Percentiles rank a stretch among this genome's conserved stretches.
Conservation (phyloP, 768 basidiomycete species). For the Podaxis rugospora region DNA sequence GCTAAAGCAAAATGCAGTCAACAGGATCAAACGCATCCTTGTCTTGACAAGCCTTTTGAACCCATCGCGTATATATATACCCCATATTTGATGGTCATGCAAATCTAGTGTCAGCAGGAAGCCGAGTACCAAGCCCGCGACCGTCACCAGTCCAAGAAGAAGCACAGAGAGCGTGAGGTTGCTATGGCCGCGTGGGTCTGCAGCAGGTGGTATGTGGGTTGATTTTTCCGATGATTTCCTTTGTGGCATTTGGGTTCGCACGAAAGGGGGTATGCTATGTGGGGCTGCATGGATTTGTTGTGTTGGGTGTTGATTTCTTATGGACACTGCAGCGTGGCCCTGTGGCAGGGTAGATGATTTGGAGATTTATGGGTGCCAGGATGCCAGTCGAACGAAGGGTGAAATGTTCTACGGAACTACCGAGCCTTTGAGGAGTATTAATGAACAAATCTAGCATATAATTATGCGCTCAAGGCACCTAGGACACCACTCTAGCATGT, state of each 20-base stretch:
- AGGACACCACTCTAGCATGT: too few species aligned
- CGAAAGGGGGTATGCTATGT: not conserved
- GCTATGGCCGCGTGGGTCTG: not conserved
- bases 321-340: too few species aligned
- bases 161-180: not conserved
- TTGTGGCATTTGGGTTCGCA: not conserved
- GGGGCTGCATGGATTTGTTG: not conserved
- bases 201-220: not conserved
- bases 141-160: not conserved
- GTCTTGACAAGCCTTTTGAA: not conserved
- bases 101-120: not conserved
- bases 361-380: too few species aligned
- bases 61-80: not conserved
- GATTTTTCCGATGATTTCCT: not conserved
- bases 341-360: too few species aligned
- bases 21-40: conserved; percentile 28
- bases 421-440: not conserved
- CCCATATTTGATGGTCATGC: not conserved
- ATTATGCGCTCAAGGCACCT: not conserved
- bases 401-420: not conserved
- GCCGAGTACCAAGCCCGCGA: not conserved
- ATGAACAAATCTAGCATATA: not conserved
- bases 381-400: too few species aligned
- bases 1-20: conserved; percentile 22
- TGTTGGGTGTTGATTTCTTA: not conserved